Percentiles rank a stretch among this genome's conserved stretches.
These are phyloP conservation scores for Posidonia australis DNA, from an alignment of 106 monocot genomes.

Conservation along the genomic window DNA sequence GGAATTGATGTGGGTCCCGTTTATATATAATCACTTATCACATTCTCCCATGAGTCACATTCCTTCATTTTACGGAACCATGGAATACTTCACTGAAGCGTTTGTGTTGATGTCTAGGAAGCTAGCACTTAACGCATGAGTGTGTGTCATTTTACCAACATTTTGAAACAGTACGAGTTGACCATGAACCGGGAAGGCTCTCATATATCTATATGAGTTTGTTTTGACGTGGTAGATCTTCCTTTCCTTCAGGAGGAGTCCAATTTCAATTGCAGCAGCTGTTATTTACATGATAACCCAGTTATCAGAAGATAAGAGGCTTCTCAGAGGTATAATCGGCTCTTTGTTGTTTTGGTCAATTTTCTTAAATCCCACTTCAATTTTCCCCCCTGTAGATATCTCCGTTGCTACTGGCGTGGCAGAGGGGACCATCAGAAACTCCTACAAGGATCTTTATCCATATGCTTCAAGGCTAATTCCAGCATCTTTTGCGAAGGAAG, in stretches of 20 bases:
- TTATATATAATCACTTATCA: no score
- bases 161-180: no score
- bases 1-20: no score
- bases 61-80: no score
- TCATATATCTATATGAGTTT: neutral
- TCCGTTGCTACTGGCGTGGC: conserved; percentile 60
- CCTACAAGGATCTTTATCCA: conserved; percentile 54
- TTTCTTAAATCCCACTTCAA: no score
- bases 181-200: no score
- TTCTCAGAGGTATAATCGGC: conserved; percentile 24
- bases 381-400: conserved; percentile 64
- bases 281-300: conserved; percentile 52
- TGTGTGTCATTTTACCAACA: no score
- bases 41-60: no score
- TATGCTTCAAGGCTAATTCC: conserved; percentile 39
- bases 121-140: no score
- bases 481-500: conserved; percentile 38
- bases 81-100: no score
- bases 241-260: conserved; percentile 41
- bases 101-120: no score
- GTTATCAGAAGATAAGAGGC: conserved; percentile 41
- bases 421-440: conserved; percentile 60
- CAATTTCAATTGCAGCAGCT: conserved; percentile 41
- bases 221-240: neutral
- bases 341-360: neutral